Percentiles rank a stretch among this genome's conserved stretches.
phyloP scores from a whole-genome alignment of 306 rosid species.

The Rubus idaeus region DNA sequence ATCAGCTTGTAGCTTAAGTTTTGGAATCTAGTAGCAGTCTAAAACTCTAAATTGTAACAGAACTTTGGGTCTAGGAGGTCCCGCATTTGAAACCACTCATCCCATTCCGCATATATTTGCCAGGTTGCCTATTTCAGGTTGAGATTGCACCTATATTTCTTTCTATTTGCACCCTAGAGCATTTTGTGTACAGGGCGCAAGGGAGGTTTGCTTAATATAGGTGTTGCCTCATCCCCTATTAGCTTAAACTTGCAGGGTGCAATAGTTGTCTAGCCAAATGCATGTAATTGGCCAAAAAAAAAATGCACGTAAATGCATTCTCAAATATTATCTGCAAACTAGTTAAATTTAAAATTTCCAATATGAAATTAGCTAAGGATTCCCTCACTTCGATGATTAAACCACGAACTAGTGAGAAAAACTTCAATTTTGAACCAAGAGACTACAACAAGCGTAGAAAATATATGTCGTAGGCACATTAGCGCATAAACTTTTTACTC shows the following conservation, averaged over 20 bases:
- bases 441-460: neutral
- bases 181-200: neutral
- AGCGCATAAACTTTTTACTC: neutral
- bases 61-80: neutral
- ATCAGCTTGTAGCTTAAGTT: neutral
- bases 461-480: neutral
- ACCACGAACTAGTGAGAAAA: neutral
- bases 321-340: neutral
- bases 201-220: neutral
- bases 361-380: neutral
- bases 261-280: neutral
- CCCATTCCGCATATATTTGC: neutral
- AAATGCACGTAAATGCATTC: neutral
- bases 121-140: neutral
- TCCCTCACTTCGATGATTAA: neutral
- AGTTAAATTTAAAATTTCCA: too few relatives aligned
- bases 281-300: neutral
- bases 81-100: neutral
- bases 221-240: too few relatives aligned
- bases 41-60: neutral
- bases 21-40: neutral
- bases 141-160: neutral
- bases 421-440: neutral
- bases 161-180: neutral
- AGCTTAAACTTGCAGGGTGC: neutral